Evolutionary conservation across 805 yeast species (phyloP), one percentile per base, ranked within the genome.

Genomic region (Wickerhamiella occidentalis): DNA sequence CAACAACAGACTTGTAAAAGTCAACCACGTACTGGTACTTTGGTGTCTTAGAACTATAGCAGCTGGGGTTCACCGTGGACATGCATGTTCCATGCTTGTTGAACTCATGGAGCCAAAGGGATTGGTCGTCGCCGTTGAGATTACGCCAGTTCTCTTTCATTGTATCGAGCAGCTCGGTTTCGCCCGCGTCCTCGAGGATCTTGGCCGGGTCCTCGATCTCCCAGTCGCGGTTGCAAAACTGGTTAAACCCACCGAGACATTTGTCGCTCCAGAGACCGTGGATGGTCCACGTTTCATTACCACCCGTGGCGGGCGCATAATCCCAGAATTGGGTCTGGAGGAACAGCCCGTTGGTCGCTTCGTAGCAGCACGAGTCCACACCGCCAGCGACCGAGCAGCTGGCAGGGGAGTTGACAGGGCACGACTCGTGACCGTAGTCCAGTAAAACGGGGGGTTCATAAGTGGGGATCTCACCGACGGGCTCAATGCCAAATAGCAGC

Each of bases 71-170:
- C 42, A 88, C 68, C 0, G 96, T 86, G 44, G 80, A 76, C 73
- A 87, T 79, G 66, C 96, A 88, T 8, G 95, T 86, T 21, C 88
- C 96, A 62, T 88, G 97, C 63, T 88, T 88, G 68, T 88, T 87
- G 72, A 76, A 88, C 65, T 88, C 96, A 65, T 88, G 96, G 30
- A 75, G 72, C 97, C 97, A 88, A 46, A 88, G 68, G 5, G 72
- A 61, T 51, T 76, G 79, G 61, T 82, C 90, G 50, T 75, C 63
- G 9, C 85, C 85, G 45, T 76, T 77, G 59, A 74, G 74, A 58
- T 82, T 80, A 62, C 82, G 80, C 96, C 96, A 88, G 52, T 72
- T 65, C 26, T 59, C 58, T 22, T 67, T 55, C 85, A 88, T 77
- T 51, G 73, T 71, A 1, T 66, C 64, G 42, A 82, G 68, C 45